Evolutionary conservation across 768 basidiomycete species (phyloP).

Genomic region (Coprinellus micaceus): DNA sequence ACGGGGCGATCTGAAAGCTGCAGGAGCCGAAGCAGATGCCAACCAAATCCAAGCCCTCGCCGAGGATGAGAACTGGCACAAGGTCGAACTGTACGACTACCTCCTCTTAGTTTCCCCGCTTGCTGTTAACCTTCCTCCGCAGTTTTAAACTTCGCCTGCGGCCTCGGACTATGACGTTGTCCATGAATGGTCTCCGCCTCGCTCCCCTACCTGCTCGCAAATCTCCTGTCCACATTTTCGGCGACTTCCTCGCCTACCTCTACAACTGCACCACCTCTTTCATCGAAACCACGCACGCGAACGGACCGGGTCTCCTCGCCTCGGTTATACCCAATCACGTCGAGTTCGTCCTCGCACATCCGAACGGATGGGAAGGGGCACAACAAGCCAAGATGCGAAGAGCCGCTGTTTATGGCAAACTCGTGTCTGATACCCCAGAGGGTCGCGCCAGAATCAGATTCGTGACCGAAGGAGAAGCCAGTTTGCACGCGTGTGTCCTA

Average conservation of each 20-base stretch:
- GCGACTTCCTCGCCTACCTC: slow-evolving; percentile 74
- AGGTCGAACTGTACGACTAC: slow-evolving; percentile 62
- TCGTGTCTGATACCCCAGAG: slow-evolving; percentile 71
- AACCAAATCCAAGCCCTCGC: slow-evolving; percentile 55
- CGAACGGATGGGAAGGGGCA: slow-evolving; percentile 80
- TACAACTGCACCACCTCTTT: slow-evolving; percentile 72
- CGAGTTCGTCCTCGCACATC: slow-evolving; percentile 75
- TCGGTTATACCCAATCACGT: slow-evolving; percentile 58
- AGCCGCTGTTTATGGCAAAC: slow-evolving; percentile 64
- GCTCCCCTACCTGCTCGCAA: slow-evolving; percentile 64
- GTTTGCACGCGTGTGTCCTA: slow-evolving; percentile 75
- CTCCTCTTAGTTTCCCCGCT: neutral
- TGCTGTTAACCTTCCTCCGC: slow-evolving; percentile 1
- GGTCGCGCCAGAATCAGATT: slow-evolving; percentile 73
- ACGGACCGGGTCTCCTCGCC: slow-evolving; percentile 65
- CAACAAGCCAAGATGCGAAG: slow-evolving; percentile 77
- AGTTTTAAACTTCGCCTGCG: slow-evolving; percentile 81
- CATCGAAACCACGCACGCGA: slow-evolving; percentile 81
- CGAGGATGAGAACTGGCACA: slow-evolving; percentile 76
- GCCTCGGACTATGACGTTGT: slow-evolving; percentile 72
- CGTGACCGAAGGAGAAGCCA: slow-evolving; percentile 82
- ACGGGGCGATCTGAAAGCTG: slow-evolving; percentile 61
- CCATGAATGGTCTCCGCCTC: slow-evolving; percentile 83
- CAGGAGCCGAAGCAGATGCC: slow-evolving; percentile 75
- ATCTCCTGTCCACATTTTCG: slow-evolving; percentile 70